phyloP scores from a whole-genome alignment of 208 protist species.

The Leishmania martiniquensis region DNA sequence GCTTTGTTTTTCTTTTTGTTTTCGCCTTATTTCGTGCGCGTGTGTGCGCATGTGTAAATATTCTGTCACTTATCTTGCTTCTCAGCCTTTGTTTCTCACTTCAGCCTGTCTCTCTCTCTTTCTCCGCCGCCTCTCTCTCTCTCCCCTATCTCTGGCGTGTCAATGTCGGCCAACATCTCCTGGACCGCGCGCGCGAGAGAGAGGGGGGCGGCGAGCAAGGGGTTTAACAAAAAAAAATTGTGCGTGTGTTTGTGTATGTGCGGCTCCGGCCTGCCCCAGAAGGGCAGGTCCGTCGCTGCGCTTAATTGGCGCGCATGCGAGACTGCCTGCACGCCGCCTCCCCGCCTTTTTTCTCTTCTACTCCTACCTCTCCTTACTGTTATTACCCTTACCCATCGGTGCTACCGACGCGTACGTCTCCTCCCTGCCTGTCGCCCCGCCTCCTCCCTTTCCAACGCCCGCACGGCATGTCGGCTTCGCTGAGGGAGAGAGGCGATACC shows the following conservation, averaged over 20 bases:
- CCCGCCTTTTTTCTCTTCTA: not conserved
- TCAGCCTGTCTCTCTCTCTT: not conserved
- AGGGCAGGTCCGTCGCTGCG: not conserved
- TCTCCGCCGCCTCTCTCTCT: not conserved
- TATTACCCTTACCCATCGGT: not conserved
- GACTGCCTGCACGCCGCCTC: not conserved
- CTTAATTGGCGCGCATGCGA: not conserved
- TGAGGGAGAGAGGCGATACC: not conserved
- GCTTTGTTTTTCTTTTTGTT: not conserved
- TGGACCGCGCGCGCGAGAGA: not conserved
- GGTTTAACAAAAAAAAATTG: not conserved
- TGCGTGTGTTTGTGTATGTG: not conserved
- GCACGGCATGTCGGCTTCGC: not conserved
- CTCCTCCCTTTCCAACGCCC: not conserved
- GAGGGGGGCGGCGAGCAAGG: not conserved
- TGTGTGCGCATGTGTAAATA: not conserved
- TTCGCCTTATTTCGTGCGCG: not conserved
- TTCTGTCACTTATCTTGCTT: not conserved
- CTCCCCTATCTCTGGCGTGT: not conserved
- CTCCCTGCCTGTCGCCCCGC: not conserved
- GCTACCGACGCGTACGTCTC: not conserved
- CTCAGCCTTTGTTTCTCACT: not conserved
- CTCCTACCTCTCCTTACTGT: not conserved
- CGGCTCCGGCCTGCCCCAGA: not conserved
- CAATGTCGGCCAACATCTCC: not conserved